These are phyloP conservation scores for Leucogyrophana mollusca DNA, from an alignment of 768 basidiomycete species.

Conservation along the genomic window DNA sequence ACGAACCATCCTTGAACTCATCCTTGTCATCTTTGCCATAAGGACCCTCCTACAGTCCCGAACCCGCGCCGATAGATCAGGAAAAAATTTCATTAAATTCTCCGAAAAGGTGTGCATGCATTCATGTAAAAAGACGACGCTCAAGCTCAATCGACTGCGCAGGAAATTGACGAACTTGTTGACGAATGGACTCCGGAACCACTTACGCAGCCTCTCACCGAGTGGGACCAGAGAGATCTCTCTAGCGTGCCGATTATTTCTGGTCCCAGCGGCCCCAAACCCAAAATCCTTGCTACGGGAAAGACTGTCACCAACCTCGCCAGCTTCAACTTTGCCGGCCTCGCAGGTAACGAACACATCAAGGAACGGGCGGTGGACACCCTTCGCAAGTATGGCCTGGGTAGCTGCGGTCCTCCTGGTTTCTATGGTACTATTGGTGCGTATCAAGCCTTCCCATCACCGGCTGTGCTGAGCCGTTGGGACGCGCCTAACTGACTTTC, in stretches of 20 bases:
- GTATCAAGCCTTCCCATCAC: constrained; percentile 25
- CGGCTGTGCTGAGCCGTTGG: not conserved
- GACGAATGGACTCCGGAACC: constrained; percentile 93
- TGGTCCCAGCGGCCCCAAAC: constrained; percentile 81
- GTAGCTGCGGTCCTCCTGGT: constrained; percentile 93
- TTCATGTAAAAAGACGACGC: not conserved
- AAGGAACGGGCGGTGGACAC: constrained; percentile 85
- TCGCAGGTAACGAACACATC: constrained; percentile 84
- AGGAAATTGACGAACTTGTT: constrained; percentile 98
- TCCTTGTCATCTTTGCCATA: constrained; percentile 85
- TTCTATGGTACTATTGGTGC: constrained; percentile 95
- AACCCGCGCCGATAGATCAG: constrained; percentile 80
- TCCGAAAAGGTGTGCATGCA: constrained; percentile 74
- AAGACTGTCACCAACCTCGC: constrained; percentile 84
- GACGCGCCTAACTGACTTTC: constrained; percentile 7
- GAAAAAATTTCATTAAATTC: constrained; percentile 89
- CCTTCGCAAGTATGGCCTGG: constrained; percentile 85
- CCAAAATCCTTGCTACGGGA: constrained; percentile 68
- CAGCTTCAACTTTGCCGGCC: constrained; percentile 88
- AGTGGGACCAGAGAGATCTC: constrained; percentile 67
- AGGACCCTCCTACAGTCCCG: constrained; percentile 88
- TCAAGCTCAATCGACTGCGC: constrained; percentile 3
- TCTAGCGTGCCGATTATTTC: constrained; percentile 71
- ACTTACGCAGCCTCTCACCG: constrained; percentile 60
- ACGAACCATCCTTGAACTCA: constrained; percentile 84